Evolutionary conservation across 768 basidiomycete genomes (phyloP), one percentile per base, ranked within the genome.

Genomic region (Mycena maculata): DNA sequence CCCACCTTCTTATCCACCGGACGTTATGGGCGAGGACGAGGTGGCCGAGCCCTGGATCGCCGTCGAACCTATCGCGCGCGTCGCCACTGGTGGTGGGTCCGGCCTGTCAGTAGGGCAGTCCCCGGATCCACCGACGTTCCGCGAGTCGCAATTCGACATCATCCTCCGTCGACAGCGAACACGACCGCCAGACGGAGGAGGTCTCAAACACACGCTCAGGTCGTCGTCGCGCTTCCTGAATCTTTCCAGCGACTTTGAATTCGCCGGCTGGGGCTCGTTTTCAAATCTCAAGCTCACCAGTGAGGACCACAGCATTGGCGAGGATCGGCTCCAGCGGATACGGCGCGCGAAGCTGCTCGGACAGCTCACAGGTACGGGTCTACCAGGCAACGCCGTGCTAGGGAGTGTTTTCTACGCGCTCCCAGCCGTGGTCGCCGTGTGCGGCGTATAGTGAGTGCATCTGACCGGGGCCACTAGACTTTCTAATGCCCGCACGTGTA

Each of bases 321-420:
- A 71, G 31, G 74, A 62, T 48, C 75, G 69, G 38, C 79, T 80
- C 20, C 73, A 75, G 57, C 68, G 50, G 30, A 55, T 79, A 16
- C 74, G 72, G 22, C 73, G 77, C n/a, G 76, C 79, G 28, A 77
- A 79, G 50, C 76, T 86, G 20, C 79, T 93, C 9, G 91, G 90
- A 0, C 87, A 88, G 68, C 90, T 87, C 70, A 84, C 85, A 5
- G 92, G 88, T 0, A 88, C 87, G 68, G 89, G 90, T 0, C 78
- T 92, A 11, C 88, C 89, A 16, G 90, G 90, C 22, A 89, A 90
- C 73, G 88, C 87, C 33, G 83, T 92, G 22, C 79, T 92, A 38
- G 88, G 91, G 47, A 85, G 90, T 62, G 86, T 90, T 2, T 91
- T 90, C 68, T 92, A 92, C 65, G 85, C 91, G 12, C 76, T 92